These are phyloP conservation scores for Malus orientalis DNA, from an alignment of 306 rosid genomes.

Conservation along the genomic window DNA sequence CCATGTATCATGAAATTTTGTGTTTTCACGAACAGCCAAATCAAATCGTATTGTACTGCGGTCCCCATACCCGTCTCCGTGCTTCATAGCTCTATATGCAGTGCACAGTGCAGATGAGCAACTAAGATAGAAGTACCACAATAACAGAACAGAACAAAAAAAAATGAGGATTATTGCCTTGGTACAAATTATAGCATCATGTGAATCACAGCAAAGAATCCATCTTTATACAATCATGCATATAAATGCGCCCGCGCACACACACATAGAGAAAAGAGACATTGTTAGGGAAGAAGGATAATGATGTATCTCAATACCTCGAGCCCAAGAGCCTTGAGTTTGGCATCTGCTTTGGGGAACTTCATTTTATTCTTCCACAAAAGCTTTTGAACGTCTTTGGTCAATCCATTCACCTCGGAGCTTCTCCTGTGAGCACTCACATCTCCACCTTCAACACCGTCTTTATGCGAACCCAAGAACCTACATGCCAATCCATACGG, in stretches of 20 bases:
- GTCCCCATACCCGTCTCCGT: no score
- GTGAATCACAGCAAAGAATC: background rate
- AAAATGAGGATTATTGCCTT: background rate
- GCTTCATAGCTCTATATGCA: no score
- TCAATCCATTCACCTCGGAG: slow-evolving; percentile 71
- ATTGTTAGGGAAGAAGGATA: background rate
- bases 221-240: background rate
- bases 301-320: slow-evolving; percentile 28
- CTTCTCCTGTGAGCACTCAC: slow-evolving; percentile 24
- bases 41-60: no score
- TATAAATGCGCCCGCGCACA: background rate
- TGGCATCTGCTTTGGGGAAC: slow-evolving; percentile 70
- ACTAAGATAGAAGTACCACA: background rate
- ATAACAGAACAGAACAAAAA: background rate
- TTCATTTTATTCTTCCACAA: slow-evolving; percentile 82
- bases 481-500: slow-evolving; percentile 80
- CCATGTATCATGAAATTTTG: no score
- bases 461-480: slow-evolving; percentile 57
- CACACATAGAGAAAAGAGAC: background rate
- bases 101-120: background rate
- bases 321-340: slow-evolving; percentile 70
- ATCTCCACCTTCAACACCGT: slow-evolving; percentile 24
- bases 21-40: no score
- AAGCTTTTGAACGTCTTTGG: slow-evolving; percentile 75
- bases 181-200: background rate